Conservation (phyloP, 768 basidiomycete genomes). For the Suillus clintonianus region DNA sequence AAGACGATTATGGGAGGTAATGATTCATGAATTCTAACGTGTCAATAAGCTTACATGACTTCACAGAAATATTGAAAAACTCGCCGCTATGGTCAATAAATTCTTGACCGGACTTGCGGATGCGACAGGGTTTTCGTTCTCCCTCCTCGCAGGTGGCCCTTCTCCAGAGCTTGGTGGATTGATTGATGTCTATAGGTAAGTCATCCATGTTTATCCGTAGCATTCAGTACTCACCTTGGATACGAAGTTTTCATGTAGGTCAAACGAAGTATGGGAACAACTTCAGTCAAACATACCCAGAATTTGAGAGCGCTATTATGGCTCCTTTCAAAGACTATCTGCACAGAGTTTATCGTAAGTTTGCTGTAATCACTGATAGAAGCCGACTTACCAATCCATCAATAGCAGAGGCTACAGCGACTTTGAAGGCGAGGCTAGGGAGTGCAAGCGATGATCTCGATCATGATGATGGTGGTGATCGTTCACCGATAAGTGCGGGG, state of each 20-base stretch:
- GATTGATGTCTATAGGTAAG: neutral
- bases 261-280: neutral
- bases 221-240: neutral
- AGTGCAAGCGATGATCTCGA: neutral
- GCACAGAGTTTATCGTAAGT: neutral
- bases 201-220: neutral
- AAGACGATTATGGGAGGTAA: neutral
- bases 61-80: neutral
- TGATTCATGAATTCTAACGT: neutral
- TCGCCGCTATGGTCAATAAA: neutral
- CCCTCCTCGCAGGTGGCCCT: neutral
- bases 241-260: neutral
- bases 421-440: neutral
- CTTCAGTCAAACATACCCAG: neutral
- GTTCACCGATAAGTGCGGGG: neutral
- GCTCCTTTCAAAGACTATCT: neutral
- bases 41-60: neutral
- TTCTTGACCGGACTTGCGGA: neutral
- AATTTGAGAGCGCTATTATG: neutral
- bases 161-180: neutral
- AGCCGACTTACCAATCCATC: neutral
- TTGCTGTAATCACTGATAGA: neutral
- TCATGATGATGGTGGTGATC: neutral
- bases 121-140: neutral
- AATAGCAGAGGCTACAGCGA: neutral